These are phyloP conservation scores for Selaginella tamariscina DNA, from an alignment of 75 land plant species.

Conservation along the genomic window DNA sequence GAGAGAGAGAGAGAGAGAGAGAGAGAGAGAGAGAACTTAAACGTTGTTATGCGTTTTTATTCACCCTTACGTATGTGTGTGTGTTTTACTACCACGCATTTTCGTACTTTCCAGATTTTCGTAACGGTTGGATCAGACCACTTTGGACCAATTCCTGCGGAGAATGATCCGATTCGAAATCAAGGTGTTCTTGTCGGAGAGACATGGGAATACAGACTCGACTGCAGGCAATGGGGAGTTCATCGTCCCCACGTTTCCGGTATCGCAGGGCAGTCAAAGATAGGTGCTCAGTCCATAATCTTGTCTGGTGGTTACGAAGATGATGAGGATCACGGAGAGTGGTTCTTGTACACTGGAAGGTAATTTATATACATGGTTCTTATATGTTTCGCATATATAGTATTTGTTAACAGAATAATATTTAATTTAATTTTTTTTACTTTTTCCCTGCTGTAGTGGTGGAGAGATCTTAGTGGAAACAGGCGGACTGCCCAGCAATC, in stretches of 20 bases:
- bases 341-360: constrained; percentile 14
- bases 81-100: too few relatives aligned
- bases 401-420: neutral
- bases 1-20: too few relatives aligned
- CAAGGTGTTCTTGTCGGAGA: constrained; percentile 11
- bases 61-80: too few relatives aligned
- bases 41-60: too few relatives aligned
- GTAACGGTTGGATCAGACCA: neutral
- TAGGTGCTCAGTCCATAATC: neutral
- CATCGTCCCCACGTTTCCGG: constrained; percentile 10
- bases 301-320: constrained; percentile 6
- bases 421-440: neutral
- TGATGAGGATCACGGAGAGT: constrained; percentile 16
- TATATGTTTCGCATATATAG: neutral
- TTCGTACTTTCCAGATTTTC: too few relatives aligned
- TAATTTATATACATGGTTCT: neutral
- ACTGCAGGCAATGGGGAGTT: constrained; percentile 13
- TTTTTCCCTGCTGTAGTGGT: neutral
- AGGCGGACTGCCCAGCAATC: neutral
- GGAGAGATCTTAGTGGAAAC: constrained; percentile 11
- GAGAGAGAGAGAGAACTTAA: too few relatives aligned
- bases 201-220: neutral
- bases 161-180: neutral
- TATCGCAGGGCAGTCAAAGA: constrained; percentile 1
- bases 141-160: constrained; percentile 8